Evolutionary conservation across 305 asterid species (phyloP).

Genomic region (Solanum aculeatissimum): DNA sequence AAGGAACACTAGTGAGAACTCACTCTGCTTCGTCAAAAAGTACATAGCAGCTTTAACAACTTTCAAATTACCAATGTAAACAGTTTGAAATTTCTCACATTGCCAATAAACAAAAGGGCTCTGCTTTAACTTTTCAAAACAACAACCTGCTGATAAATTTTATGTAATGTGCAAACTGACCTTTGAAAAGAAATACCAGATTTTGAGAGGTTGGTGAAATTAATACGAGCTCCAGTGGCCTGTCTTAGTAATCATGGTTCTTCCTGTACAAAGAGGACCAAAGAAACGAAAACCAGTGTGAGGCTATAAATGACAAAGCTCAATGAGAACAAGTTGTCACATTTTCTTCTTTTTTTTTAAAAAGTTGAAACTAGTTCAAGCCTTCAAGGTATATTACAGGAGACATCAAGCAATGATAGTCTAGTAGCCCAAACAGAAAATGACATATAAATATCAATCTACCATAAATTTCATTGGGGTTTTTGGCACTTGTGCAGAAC

Average conservation of each 20-base stretch:
- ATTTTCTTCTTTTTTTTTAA: background rate
- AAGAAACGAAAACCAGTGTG: background rate
- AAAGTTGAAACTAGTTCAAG: background rate
- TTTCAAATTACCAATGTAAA: background rate
- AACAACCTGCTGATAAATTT: background rate
- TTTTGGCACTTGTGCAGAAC: background rate
- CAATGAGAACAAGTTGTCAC: background rate
- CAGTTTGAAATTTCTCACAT: background rate
- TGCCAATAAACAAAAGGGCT: background rate
- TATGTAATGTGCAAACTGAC: background rate
- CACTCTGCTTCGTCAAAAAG: background rate
- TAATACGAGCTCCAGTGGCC: background rate
- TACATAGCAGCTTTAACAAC: background rate
- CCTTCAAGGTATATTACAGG: background rate
- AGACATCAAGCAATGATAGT: background rate
- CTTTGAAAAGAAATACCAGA: background rate
- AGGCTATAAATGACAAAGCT: background rate
- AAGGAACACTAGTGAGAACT: background rate
- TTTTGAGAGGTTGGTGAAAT: background rate
- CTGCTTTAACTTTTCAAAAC: background rate
- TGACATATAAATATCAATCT: background rate
- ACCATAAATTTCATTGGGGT: background rate
- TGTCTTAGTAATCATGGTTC: background rate
- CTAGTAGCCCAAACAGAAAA: background rate
- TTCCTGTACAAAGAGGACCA: background rate